Evolutionary conservation across 2,329 filamentous ascomycete genomes (phyloP), one percentile per base, ranked within the genome.

Genomic region (Fusarium irregulare): DNA sequence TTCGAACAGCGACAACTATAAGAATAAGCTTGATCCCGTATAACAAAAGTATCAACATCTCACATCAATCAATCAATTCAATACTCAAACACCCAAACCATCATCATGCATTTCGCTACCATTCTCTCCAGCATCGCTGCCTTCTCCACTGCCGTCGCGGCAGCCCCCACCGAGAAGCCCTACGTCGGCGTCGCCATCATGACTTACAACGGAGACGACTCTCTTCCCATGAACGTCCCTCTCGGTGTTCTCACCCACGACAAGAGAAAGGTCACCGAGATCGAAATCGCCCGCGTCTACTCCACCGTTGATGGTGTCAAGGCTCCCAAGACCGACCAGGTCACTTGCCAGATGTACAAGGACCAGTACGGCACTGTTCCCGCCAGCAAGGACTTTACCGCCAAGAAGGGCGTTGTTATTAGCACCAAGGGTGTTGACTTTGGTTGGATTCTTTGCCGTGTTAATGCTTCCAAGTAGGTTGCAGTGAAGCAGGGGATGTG

Each of bases 371-470:
- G 65, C 3, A 48, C 46, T 40, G 42, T 50, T 10, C 56, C 61
- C 12, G 56, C 46, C 9, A 72, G 68, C 42, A 47, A 47, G 7
- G 49, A 48, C 8, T 65, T 71, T 13, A 60, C 53, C 9, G n/a
- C 40, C 13, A 55, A 58, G 6, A 48, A 46, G 7, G 46, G 45
- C 16, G 58, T 56, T 9, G 20, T 56, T 20, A 28, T 71, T 10
- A 66, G 61, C 53, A 71, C 63, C 12, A 71, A 71, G 27, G 40
- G 65, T 2, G 66, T 72, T 12, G 28, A 59, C 9, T 53, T 72
- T 50, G 70, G 70, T 1, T 72, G 65, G 58, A 16, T 72, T 28
- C 59, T 72, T 20, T 72, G 70, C 58, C 67, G 67, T 32, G 63
- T 66, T 4, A 65, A 65, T 11, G 44, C 55, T 4, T 7, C 4